These are phyloP conservation scores for Epichloe bromicola DNA, from an alignment of 2,329 filamentous ascomycete species.

Conservation along the genomic window DNA sequence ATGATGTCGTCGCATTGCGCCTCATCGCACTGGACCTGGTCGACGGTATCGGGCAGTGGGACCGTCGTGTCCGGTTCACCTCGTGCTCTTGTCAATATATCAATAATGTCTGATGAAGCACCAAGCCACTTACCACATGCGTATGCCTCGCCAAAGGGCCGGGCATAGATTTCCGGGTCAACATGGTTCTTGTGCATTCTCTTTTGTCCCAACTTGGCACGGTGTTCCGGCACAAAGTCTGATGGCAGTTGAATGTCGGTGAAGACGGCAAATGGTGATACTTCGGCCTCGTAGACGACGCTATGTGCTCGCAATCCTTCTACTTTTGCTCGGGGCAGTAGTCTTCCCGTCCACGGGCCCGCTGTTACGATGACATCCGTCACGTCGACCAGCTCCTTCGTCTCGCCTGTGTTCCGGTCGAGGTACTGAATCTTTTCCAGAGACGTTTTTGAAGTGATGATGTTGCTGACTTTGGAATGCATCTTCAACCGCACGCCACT, in stretches of 20 bases:
- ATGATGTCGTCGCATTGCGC: conserved; percentile 73
- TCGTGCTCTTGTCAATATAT: conserved; percentile 10
- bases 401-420: conserved; percentile 30
- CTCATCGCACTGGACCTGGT: conserved; percentile 63
- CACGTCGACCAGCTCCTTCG: conserved; percentile 26
- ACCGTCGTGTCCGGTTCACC: conserved; percentile 65
- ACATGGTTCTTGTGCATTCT: conserved; percentile 48
- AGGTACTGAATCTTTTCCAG: conserved; percentile 50
- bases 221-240: conserved; percentile 44
- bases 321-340: conserved; percentile 45
- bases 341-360: conserved; percentile 48
- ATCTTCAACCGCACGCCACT: conserved; percentile 55
- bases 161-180: conserved; percentile 85
- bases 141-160: conserved; percentile 81
- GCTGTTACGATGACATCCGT: conserved; percentile 44
- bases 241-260: conserved; percentile 67
- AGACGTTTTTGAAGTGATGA: conserved; percentile 39
- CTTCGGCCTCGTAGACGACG: conserved; percentile 49
- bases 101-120: too few species aligned
- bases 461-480: conserved; percentile 52
- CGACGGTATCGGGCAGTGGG: conserved; percentile 62
- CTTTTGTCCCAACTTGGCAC: conserved; percentile 33
- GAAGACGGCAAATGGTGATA: conserved; percentile 69
- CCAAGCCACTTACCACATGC: conserved; percentile 55
- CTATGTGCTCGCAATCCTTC: conserved; percentile 50